Conservation (phyloP, 1,284 basidiomycete genomes). For the Puccinia novopanici region DNA sequence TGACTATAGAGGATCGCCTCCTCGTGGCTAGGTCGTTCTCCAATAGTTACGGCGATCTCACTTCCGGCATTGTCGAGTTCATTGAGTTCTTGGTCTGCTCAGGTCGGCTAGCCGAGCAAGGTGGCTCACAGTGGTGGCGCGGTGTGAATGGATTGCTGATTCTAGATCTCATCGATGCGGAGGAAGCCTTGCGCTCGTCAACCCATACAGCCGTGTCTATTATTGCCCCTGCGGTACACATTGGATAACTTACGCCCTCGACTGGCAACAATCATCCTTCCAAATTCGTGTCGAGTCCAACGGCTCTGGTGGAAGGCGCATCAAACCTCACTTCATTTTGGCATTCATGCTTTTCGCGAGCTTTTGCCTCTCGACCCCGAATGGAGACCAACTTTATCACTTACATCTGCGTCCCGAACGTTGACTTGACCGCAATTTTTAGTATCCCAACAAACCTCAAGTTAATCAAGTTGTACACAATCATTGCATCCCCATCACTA, state of each 20-base stretch:
- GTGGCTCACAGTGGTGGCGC: conserved; percentile 31
- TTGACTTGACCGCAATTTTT: conserved; percentile 4
- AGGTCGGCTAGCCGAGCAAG: conserved; percentile 15
- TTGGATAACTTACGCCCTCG: conserved; percentile 16
- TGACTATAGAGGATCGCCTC: background rate
- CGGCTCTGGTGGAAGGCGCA: conserved; percentile 30
- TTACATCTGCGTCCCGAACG: conserved; percentile 19
- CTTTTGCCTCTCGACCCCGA: conserved; percentile 8
- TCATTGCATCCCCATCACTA: conserved; percentile 9
- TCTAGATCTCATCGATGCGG: conserved; percentile 33
- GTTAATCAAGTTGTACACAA: conserved; percentile 34
- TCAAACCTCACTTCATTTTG: conserved; percentile 34
- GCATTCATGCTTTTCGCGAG: conserved; percentile 15
- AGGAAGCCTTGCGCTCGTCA: conserved; percentile 3
- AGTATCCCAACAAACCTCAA: conserved; percentile 30
- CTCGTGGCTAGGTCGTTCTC: background rate
- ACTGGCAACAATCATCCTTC: background rate
- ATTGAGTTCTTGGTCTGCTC: conserved; percentile 30
- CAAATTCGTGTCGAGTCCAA: conserved; percentile 5
- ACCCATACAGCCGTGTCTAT: background rate
- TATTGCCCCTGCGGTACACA: conserved; percentile 9
- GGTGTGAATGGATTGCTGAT: conserved; percentile 30
- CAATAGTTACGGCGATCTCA: background rate
- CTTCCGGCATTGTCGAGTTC: conserved; percentile 26
- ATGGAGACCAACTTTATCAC: conserved; percentile 32